phyloP scores from a whole-genome alignment of 2,329 filamentous ascomycete species.

The Aaosphaeria arxii region DNA sequence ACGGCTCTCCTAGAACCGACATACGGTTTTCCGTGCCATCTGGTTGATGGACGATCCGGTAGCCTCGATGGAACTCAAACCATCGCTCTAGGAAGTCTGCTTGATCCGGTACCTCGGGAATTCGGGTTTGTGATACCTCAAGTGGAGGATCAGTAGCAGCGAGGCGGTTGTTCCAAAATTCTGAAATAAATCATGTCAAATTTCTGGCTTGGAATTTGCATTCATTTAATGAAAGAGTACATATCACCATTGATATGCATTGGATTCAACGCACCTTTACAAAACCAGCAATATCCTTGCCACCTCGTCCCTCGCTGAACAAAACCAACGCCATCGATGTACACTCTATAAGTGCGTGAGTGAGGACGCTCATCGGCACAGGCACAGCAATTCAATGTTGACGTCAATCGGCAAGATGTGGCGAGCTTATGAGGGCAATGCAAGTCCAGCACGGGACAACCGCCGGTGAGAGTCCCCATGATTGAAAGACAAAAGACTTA shows the following conservation, averaged over 20 bases:
- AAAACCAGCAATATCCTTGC: slow-evolving; percentile 53
- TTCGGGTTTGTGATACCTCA: slow-evolving; percentile 42
- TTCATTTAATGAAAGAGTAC: too few relatives aligned
- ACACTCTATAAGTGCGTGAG: slow-evolving; percentile 43
- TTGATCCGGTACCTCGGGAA: slow-evolving; percentile 48
- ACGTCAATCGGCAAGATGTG: slow-evolving; percentile 41
- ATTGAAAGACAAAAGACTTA: background rate
- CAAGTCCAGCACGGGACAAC: slow-evolving; percentile 31
- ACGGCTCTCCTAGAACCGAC: slow-evolving; percentile 47
- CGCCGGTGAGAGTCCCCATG: slow-evolving; percentile 41
- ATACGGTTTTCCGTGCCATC: slow-evolving; percentile 46
- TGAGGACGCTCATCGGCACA: slow-evolving; percentile 42
- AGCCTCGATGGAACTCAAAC: slow-evolving; percentile 51
- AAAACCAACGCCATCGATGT: slow-evolving; percentile 51
- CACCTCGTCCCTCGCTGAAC: slow-evolving; percentile 47
- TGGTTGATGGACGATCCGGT: slow-evolving; percentile 35
- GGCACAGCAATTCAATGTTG: slow-evolving; percentile 39
- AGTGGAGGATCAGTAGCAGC: slow-evolving; percentile 41
- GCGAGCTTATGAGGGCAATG: slow-evolving; percentile 43
- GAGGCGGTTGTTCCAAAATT: slow-evolving; percentile 49
- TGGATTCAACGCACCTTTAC: slow-evolving; percentile 33
- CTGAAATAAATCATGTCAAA: slow-evolving; percentile 13
- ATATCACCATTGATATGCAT: too few relatives aligned
- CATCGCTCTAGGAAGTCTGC: slow-evolving; percentile 44
- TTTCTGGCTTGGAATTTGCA: too few relatives aligned